A percentile compares a stretch with the other conserved stretches of the same genome.
Evolutionary conservation across 2,329 filamentous ascomycete species (phyloP).

Genomic region (Colletotrichum sp.): DNA sequence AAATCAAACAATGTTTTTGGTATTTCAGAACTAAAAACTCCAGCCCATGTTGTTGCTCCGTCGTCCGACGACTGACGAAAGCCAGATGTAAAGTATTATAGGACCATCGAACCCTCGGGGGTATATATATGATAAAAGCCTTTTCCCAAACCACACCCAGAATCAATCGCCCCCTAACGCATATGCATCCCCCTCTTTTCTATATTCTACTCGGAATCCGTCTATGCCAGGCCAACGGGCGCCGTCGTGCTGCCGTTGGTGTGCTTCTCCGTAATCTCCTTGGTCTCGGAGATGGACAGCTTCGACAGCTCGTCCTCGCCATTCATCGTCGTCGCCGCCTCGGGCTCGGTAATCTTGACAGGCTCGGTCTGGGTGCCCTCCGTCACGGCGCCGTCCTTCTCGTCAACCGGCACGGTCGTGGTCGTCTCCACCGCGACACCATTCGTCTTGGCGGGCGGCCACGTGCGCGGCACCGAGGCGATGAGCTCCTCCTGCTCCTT

Average conservation of each 20-base stretch:
- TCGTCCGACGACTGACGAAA: background rate
- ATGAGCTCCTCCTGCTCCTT: constrained; percentile 51
- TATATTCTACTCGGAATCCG: background rate
- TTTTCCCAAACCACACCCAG: background rate
- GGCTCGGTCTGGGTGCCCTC: constrained; percentile 32
- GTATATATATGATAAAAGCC: constrained; percentile 1
- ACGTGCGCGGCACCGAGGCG: constrained; percentile 55
- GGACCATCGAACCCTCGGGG: background rate
- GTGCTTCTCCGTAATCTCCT: constrained; percentile 14
- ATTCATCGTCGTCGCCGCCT: constrained; percentile 25
- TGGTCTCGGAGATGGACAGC: constrained; percentile 29
- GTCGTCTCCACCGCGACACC: background rate
- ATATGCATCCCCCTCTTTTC: background rate
- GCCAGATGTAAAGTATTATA: background rate
- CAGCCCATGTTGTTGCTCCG: constrained; percentile 9
- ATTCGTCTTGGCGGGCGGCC: constrained; percentile 27
- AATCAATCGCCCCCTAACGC: background rate
- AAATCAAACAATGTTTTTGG: background rate
- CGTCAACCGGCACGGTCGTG: background rate
- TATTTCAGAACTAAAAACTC: background rate
- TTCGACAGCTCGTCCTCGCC: constrained; percentile 33
- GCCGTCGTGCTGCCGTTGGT: background rate
- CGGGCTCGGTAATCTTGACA: constrained; percentile 31
- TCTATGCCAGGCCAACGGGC: background rate
- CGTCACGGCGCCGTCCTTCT: constrained; percentile 14